Conservation (phyloP, 768 basidiomycete species). For the Suillus paluster region DNA sequence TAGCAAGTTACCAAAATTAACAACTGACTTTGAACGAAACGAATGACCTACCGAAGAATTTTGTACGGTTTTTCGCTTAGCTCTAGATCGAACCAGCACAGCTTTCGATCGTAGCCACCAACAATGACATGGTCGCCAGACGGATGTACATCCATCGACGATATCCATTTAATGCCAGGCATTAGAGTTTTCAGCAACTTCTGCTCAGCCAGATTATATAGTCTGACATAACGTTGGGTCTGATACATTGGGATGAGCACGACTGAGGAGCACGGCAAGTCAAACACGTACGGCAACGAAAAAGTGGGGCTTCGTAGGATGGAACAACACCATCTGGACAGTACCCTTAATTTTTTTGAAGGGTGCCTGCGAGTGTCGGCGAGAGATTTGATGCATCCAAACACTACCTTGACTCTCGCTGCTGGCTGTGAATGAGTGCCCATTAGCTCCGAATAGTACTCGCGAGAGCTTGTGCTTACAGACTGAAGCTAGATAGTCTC, state of each 20-base stretch:
- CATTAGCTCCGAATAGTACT: conserved; percentile 5
- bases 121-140: conserved; percentile 96
- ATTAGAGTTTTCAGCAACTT: conserved; percentile 90
- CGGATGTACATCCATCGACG: conserved; percentile 95
- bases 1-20: conserved; percentile 16
- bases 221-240: conserved; percentile 95
- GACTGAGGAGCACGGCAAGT: conserved; percentile 15
- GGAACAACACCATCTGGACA: conserved; percentile 92
- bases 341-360: conserved; percentile 94
- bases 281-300: conserved; percentile 85
- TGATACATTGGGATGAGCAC: conserved; percentile 35
- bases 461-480: conserved; percentile 60
- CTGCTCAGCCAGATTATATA: conserved; percentile 95
- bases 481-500: conserved; percentile 95
- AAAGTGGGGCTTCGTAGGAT: conserved; percentile 93
- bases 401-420: conserved; percentile 79
- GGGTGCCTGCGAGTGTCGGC: conserved; percentile 95
- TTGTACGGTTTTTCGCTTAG: conserved; percentile 97
- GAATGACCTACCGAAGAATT: conserved; percentile 69
- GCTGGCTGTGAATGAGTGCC: conserved; percentile 47
- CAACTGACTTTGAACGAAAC: conserved; percentile 3
- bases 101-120: conserved; percentile 95
- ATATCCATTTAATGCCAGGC: conserved; percentile 98
- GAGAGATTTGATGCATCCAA: conserved; percentile 94
- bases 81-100: conserved; percentile 99